These are phyloP conservation scores for Begonia masoniana DNA, from an alignment of 306 rosid genomes.

Conservation along the genomic window DNA sequence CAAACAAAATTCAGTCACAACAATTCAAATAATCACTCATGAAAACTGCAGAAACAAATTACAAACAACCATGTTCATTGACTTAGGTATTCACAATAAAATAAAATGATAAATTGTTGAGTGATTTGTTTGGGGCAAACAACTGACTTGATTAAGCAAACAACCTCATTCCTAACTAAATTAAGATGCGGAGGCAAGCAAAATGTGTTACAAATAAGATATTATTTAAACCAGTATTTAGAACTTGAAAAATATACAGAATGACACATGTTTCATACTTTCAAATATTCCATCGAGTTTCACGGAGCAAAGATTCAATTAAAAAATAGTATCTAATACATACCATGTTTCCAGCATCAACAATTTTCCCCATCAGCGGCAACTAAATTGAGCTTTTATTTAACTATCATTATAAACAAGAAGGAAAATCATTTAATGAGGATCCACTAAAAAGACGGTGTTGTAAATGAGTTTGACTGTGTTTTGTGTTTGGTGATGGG, in stretches of 20 bases:
- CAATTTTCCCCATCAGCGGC: conserved; percentile 6
- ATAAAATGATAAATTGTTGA: neutral
- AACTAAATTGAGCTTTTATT: conserved; percentile 2
- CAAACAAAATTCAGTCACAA: conserved; percentile 3
- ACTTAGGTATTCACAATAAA: neutral
- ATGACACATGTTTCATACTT: neutral
- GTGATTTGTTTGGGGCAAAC: neutral
- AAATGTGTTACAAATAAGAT: no score
- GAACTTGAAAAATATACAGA: neutral
- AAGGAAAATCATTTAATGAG: neutral
- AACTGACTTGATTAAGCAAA: neutral
- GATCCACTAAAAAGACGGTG: neutral
- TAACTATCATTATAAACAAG: conserved; percentile 2
- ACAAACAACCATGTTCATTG: neutral
- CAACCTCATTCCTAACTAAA: neutral
- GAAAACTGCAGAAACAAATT: neutral
- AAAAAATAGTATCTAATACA: no score
- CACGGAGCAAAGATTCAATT: no score
- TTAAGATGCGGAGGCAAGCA: neutral
- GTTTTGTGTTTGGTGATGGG: no score
- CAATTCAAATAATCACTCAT: neutral
- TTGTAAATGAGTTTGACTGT: no score
- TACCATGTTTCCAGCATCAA: conserved; percentile 9
- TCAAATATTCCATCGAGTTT: neutral
- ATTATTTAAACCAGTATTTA: no score